phyloP scores from a whole-genome alignment of 768 basidiomycete genomes.

The Hygrophorus russula region DNA sequence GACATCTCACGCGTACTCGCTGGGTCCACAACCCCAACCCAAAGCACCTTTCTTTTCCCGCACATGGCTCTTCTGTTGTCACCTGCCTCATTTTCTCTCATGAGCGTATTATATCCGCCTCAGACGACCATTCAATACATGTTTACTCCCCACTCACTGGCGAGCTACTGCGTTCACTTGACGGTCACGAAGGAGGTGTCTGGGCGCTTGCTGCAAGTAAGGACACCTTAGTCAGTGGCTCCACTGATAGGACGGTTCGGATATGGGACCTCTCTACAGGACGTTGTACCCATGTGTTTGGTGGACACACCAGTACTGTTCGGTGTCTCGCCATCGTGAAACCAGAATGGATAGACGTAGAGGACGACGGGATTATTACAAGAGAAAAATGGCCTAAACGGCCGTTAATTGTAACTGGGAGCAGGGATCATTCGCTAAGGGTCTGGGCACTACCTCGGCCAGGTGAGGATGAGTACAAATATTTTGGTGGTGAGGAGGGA shows the following conservation, averaged over 20 bases:
- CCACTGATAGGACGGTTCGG: conserved; percentile 87
- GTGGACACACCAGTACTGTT: conserved; percentile 94
- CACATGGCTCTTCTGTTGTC: conserved; percentile 84
- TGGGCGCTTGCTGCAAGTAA: conserved; percentile 92
- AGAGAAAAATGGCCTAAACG: conserved; percentile 64
- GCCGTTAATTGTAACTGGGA: conserved; percentile 65
- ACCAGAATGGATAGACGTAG: conserved; percentile 75
- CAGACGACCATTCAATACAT: conserved; percentile 94
- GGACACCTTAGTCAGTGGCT: conserved; percentile 82
- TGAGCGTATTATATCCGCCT: conserved; percentile 92
- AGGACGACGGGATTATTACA: conserved; percentile 49
- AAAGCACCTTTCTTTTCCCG: conserved; percentile 73
- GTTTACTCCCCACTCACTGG: conserved; percentile 87
- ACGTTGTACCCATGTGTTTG: conserved; percentile 84
- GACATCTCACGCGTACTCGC: conserved; percentile 66
- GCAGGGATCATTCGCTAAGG: conserved; percentile 55
- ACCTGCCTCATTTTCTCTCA: conserved; percentile 93
- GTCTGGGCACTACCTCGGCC: conserved; percentile 48
- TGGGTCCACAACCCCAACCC: conserved; percentile 71
- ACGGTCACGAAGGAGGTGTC: conserved; percentile 92
- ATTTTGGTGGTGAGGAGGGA: conserved; percentile 47
- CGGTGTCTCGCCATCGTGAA: conserved; percentile 93
- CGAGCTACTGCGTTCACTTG: conserved; percentile 56
- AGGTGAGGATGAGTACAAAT: conserved; percentile 66
- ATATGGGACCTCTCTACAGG: conserved; percentile 82